Evolutionary conservation across 805 yeast species (phyloP).

Genomic region (Lipomyces starkeyi): DNA sequence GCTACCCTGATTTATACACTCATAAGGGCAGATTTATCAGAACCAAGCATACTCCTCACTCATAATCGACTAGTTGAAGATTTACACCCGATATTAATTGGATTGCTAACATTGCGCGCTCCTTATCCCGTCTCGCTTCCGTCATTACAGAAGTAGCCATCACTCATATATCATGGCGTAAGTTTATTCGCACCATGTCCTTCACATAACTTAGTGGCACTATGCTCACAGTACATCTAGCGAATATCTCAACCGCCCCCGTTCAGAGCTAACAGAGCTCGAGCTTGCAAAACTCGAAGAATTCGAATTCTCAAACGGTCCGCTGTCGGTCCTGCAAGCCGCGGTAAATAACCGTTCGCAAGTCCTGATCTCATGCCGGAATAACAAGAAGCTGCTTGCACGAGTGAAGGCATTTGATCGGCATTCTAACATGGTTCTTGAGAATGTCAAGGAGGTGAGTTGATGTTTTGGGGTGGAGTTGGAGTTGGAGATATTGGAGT

Average conservation of each 20-base stretch:
- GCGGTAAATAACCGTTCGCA: constrained; percentile 77
- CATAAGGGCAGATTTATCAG: not conserved
- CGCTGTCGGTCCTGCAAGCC: constrained; percentile 83
- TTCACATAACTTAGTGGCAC: not conserved
- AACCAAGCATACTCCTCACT: not conserved
- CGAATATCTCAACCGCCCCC: constrained; percentile 73
- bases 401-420: constrained; percentile 94
- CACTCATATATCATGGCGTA: not conserved
- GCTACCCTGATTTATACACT: not conserved
- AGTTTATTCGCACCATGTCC: not conserved
- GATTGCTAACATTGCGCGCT: too few species aligned
- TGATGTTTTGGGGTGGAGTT: not conserved
- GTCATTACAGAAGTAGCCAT: too few species aligned
- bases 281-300: constrained; percentile 86
- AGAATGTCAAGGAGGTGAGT: constrained; percentile 81
- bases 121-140: too few species aligned
- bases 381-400: constrained; percentile 89
- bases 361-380: constrained; percentile 86
- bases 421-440: constrained; percentile 91
- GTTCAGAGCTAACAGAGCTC: constrained; percentile 76
- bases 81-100: not conserved
- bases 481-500: not conserved
- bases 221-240: constrained; percentile 44
- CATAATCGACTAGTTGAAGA: not conserved
- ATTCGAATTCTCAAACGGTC: constrained; percentile 88